Evolutionary conservation across 441 rosid genomes (phyloP).

Genomic region (Corymbia calophylla): DNA sequence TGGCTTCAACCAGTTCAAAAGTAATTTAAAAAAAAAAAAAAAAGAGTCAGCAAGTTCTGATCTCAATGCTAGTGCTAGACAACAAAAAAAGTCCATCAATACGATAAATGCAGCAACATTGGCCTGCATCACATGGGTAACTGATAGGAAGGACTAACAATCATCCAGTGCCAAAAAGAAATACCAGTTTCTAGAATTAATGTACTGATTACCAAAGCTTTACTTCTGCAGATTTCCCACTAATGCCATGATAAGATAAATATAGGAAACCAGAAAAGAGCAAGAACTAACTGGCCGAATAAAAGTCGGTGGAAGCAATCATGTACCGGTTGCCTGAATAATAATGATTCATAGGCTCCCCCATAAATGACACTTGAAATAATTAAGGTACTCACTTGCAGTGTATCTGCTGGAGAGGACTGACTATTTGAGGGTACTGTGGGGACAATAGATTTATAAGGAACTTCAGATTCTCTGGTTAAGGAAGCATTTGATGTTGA

Average conservation of each 20-base stretch:
- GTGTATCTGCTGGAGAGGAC: conserved; percentile 25
- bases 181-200: neutral
- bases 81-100: neutral
- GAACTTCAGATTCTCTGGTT: conserved; percentile 51
- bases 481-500: conserved; percentile 42
- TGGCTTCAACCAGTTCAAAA: conserved; percentile 18
- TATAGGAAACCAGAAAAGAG: neutral
- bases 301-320: neutral
- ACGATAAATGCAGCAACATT: neutral
- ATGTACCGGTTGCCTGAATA: neutral
- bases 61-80: neutral
- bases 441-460: conserved; percentile 36
- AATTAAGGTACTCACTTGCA: conserved; percentile 30
- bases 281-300: neutral
- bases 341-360: neutral
- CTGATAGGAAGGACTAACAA: neutral
- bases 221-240: neutral
- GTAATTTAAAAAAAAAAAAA: neutral
- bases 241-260: neutral
- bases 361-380: neutral
- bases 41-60: neutral
- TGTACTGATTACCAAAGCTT: neutral
- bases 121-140: neutral
- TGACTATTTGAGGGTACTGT: conserved; percentile 23
- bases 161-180: neutral